These are phyloP conservation scores for Suhomyces bokatorum DNA, from an alignment of 1,139 yeast genomes.

Conservation along the genomic window DNA sequence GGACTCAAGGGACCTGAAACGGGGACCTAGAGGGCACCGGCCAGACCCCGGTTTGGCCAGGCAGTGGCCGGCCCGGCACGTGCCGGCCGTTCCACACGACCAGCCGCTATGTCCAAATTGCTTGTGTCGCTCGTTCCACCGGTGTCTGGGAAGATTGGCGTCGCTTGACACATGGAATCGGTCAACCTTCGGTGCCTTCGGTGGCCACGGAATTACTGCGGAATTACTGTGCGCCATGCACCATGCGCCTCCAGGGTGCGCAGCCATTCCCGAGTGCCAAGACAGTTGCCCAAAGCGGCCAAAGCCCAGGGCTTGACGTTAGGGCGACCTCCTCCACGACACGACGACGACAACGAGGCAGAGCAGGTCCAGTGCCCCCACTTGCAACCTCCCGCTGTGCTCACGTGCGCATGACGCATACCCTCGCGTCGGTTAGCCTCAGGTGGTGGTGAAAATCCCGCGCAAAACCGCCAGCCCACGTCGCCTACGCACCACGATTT, in stretches of 20 bases:
- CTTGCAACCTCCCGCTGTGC: background rate
- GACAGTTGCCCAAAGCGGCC: background rate
- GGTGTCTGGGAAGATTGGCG: too few relatives aligned
- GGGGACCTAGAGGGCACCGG: background rate
- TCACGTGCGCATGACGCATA: background rate
- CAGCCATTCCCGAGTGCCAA: background rate
- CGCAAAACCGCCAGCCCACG: background rate
- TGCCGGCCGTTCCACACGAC: too few relatives aligned
- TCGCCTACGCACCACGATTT: background rate
- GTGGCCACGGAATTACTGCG: background rate
- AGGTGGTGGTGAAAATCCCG: background rate
- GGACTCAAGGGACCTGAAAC: constrained; percentile 2
- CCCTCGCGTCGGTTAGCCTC: background rate
- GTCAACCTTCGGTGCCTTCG: background rate
- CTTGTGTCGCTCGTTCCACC: too few relatives aligned
- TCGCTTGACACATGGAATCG: background rate
- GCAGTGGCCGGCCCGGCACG: too few relatives aligned
- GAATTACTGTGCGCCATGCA: background rate
- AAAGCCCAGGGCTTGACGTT: background rate
- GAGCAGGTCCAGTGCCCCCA: too few relatives aligned
- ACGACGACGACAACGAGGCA: too few relatives aligned
- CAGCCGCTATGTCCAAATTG: too few relatives aligned
- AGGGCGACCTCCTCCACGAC: background rate
- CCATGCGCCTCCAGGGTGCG: background rate
- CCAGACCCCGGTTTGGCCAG: too few relatives aligned